Percentiles rank a stretch among this genome's conserved stretches.
These are phyloP conservation scores for Albophoma yamanashiensis DNA, from an alignment of 2,329 filamentous ascomycete species.

Conservation along the genomic window DNA sequence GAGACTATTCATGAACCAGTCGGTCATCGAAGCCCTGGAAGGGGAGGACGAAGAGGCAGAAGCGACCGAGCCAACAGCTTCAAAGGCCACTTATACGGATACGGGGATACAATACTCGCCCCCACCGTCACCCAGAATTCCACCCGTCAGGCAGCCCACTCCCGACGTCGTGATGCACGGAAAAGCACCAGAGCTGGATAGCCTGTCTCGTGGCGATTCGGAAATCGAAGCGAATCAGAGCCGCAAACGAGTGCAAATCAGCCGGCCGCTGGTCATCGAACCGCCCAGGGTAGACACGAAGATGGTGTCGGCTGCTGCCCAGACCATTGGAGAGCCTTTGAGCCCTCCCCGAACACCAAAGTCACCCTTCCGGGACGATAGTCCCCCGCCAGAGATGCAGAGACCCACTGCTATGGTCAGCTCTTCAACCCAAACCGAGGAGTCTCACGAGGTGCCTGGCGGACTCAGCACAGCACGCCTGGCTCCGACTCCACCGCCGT, in stretches of 20 bases:
- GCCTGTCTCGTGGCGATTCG: slow-evolving; percentile 31
- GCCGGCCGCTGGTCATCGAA: slow-evolving; percentile 39
- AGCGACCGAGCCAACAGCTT: slow-evolving; percentile 16
- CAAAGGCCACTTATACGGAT: slow-evolving; percentile 54
- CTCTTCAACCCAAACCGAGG: slow-evolving; percentile 51
- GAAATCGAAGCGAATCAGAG: slow-evolving; percentile 67
- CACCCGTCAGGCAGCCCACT: slow-evolving; percentile 26
- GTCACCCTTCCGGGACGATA: slow-evolving; percentile 29
- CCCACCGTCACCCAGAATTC: slow-evolving; percentile 57
- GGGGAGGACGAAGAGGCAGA: slow-evolving; percentile 39
- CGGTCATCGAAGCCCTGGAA: slow-evolving; percentile 45
- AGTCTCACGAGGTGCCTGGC: slow-evolving; percentile 4
- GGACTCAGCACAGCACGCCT: slow-evolving; percentile 14
- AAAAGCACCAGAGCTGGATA: slow-evolving; percentile 31
- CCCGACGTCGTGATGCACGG: slow-evolving; percentile 27
- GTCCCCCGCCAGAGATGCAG: slow-evolving; percentile 25
- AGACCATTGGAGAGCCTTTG: slow-evolving; percentile 25
- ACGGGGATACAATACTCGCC: slow-evolving; percentile 76
- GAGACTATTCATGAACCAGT: slow-evolving; percentile 40
- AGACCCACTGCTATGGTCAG: slow-evolving; percentile 32
- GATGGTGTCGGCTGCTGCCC: slow-evolving; percentile 46
- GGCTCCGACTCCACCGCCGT: slow-evolving; percentile 24
- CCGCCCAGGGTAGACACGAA: slow-evolving; percentile 23
- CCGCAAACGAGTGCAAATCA: slow-evolving; percentile 54
- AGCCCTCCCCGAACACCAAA: slow-evolving; percentile 58